Conservation (phyloP, 371 early-diverging fungal species). For the Mucor racemosus region DNA sequence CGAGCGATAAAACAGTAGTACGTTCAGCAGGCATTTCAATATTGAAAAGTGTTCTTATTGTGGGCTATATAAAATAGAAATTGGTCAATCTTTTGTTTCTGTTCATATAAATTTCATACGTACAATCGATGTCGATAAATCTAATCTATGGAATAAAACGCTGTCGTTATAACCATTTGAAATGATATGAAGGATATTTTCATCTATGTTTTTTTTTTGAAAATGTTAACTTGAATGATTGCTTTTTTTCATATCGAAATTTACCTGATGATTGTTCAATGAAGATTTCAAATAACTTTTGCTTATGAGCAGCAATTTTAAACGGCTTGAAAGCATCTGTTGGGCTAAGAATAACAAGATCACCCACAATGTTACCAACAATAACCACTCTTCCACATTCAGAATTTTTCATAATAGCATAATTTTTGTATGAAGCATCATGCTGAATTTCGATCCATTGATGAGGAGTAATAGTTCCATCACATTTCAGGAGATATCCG, state of each 20-base stretch:
- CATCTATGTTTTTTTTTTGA: constrained; percentile 25
- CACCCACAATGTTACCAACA: constrained; percentile 63
- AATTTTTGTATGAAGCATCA: constrained; percentile 36
- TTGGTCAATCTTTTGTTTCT: too few species aligned
- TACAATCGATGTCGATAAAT: constrained; percentile 30
- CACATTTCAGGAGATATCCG: constrained; percentile 53
- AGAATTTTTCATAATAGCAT: constrained; percentile 66
- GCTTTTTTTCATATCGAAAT: not conserved
- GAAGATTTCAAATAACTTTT: constrained; percentile 59
- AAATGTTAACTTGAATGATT: too few species aligned
- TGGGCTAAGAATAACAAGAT: constrained; percentile 58
- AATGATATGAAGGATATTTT: constrained; percentile 43
- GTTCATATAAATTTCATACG: not conserved
- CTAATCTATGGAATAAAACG: constrained; percentile 43
- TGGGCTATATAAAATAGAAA: constrained; percentile 28
- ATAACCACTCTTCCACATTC: constrained; percentile 60
- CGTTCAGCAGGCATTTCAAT: constrained; percentile 52
- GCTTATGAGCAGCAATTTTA: constrained; percentile 45
- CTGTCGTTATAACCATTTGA: constrained; percentile 51
- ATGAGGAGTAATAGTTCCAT: constrained; percentile 23
- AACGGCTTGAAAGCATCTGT: constrained; percentile 52
- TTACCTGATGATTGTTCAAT: constrained; percentile 43
- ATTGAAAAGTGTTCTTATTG: constrained; percentile 43
- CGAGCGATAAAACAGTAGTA: constrained; percentile 56
- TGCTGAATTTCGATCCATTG: constrained; percentile 37